Evolutionary conservation across 768 basidiomycete species (phyloP).

Genomic region (Termitomyces sp.): DNA sequence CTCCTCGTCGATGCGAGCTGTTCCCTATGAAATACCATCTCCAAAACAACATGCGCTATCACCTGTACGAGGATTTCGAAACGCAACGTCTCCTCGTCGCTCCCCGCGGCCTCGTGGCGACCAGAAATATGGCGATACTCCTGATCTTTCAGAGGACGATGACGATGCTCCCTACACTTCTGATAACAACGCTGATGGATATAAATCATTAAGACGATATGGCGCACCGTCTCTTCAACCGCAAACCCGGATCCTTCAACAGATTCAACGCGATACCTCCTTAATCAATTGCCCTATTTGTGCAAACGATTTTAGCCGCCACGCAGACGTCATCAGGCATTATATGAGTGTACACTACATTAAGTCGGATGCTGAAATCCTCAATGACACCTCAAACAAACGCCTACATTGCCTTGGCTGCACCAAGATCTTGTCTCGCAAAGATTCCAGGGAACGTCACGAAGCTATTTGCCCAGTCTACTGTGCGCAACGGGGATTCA

Average conservation of each 20-base stretch:
- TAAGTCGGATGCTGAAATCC: constrained; percentile 5
- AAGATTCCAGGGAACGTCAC: constrained; percentile 10
- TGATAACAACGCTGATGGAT: not conserved
- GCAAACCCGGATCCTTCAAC: not conserved
- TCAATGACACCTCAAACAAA: constrained; percentile 5
- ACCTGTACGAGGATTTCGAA: not conserved
- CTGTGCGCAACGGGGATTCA: not conserved
- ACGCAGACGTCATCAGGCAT: constrained; percentile 10
- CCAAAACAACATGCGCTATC: not conserved
- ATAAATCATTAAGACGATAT: not conserved
- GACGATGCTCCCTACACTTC: not conserved
- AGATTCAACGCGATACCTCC: constrained; percentile 3
- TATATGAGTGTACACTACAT: constrained; percentile 1
- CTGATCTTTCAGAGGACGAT: not conserved
- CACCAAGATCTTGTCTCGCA: constrained; percentile 10
- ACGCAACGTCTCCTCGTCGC: not conserved
- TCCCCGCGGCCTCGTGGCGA: not conserved
- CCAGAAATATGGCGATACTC: not conserved
- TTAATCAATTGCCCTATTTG: constrained; percentile 3
- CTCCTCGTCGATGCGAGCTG: not conserved
- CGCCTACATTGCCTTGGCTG: constrained; percentile 9
- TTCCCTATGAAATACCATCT: constrained; percentile 1
- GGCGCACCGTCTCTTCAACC: not conserved
- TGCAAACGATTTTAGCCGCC: constrained; percentile 1
- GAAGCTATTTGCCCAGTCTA: constrained; percentile 5